A percentile compares a stretch with the other conserved stretches of the same genome.
These are phyloP conservation scores for Lasiosphaeris hirsuta DNA, from an alignment of 495 filamentous ascomycete genomes.

Conservation along the genomic window DNA sequence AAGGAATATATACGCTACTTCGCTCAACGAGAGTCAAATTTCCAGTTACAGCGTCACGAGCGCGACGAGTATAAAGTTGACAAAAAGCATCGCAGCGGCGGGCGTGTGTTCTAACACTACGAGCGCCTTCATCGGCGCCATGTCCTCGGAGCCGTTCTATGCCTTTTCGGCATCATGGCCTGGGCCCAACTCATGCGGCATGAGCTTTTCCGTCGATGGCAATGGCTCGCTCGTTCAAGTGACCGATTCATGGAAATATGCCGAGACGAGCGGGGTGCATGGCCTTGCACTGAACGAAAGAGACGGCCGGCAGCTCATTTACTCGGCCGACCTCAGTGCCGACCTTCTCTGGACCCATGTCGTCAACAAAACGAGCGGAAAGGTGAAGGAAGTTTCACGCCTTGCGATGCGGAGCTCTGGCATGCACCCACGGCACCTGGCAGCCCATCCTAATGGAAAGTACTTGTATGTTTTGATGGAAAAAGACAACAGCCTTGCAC, in stretches of 20 bases:
- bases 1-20: slow-evolving; percentile 35
- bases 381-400: slow-evolving; percentile 6
- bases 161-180: slow-evolving; percentile 35
- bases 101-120: slow-evolving; percentile 42
- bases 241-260: slow-evolving; percentile 28
- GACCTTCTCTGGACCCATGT: slow-evolving; percentile 37
- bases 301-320: slow-evolving; percentile 16
- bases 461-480: slow-evolving; percentile 34
- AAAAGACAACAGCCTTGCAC: slow-evolving; percentile 8
- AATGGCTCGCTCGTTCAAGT: slow-evolving; percentile 26
- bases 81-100: slow-evolving; percentile 62
- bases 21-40: slow-evolving; percentile 21
- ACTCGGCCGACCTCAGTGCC: slow-evolving; percentile 33
- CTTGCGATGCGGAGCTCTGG: slow-evolving; percentile 1
- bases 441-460: slow-evolving; percentile 25
- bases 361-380: slow-evolving; percentile 21
- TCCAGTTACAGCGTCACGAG: slow-evolving; percentile 49
- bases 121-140: slow-evolving; percentile 28
- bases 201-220: slow-evolving; percentile 28
- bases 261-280: slow-evolving; percentile 29
- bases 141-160: slow-evolving; percentile 23
- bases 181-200: slow-evolving; percentile 29
- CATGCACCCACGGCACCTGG: slow-evolving; percentile 29
- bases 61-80: slow-evolving; percentile 55
- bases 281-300: slow-evolving; percentile 29